These are phyloP conservation scores for Tolypocladium sp. DNA, from an alignment of 2,329 filamentous ascomycete species.

Conservation along the genomic window DNA sequence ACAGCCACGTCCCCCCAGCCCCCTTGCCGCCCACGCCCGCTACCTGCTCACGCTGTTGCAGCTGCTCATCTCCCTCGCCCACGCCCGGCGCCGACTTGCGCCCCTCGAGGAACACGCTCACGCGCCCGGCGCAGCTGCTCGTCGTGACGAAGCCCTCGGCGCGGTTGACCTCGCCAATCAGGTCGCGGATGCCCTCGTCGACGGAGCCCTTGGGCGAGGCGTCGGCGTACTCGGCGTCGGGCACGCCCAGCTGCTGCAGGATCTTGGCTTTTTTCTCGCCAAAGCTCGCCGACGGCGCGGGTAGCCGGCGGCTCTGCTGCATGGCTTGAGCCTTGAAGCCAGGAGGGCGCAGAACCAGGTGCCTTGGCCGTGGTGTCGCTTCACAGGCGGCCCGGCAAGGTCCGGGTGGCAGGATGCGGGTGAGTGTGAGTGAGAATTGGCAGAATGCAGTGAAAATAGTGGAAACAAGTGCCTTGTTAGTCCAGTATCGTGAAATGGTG, in stretches of 20 bases:
- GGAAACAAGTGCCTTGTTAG: slow-evolving; percentile 5
- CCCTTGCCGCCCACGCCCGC: slow-evolving; percentile 77
- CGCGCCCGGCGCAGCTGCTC: slow-evolving; percentile 81
- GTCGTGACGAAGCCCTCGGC: slow-evolving; percentile 76
- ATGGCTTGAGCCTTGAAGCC: too few relatives aligned
- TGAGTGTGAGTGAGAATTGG: background rate
- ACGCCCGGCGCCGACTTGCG: slow-evolving; percentile 28
- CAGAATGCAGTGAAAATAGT: background rate
- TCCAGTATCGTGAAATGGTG: background rate
- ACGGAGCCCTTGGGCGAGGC: slow-evolving; percentile 83
- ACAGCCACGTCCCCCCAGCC: slow-evolving; percentile 75
- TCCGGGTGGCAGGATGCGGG: background rate
- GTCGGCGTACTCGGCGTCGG: slow-evolving; percentile 67
- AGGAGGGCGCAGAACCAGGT: background rate
- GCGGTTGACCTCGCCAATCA: slow-evolving; percentile 72
- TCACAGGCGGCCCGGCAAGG: background rate
- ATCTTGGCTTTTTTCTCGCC: slow-evolving; percentile 61
- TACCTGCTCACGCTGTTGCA: slow-evolving; percentile 15
- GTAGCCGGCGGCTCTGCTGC: slow-evolving; percentile 14
- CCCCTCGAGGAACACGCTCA: slow-evolving; percentile 84
- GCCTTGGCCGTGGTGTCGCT: background rate
- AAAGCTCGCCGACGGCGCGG: slow-evolving; percentile 33
- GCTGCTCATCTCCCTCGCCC: slow-evolving; percentile 9
- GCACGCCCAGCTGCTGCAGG: slow-evolving; percentile 57
- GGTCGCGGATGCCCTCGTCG: slow-evolving; percentile 65